Evolutionary conservation across 1,139 yeast genomes (phyloP).

Genomic region (Suhomyces guaymorum): DNA sequence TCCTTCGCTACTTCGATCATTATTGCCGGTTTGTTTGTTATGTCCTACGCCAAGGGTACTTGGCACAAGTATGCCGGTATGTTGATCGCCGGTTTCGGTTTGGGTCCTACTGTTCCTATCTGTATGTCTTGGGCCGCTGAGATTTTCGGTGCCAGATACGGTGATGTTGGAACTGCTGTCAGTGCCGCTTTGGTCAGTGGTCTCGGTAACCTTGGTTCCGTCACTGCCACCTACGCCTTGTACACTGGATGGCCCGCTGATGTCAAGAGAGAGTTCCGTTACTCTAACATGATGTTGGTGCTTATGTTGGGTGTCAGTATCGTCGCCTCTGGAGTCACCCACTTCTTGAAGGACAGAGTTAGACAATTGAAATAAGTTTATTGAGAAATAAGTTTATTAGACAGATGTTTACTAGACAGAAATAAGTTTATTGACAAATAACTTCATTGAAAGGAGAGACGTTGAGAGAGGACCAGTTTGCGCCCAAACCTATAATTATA

Average conservation of each 20-base stretch:
- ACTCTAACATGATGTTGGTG: slow-evolving; percentile 85
- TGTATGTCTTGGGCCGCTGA: slow-evolving; percentile 87
- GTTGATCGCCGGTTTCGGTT: slow-evolving; percentile 78
- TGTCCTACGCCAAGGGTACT: slow-evolving; percentile 69
- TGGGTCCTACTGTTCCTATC: slow-evolving; percentile 90
- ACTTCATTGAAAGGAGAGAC: too few species aligned
- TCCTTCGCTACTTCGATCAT: slow-evolving; percentile 62
- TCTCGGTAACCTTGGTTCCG: slow-evolving; percentile 82
- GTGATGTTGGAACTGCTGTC: slow-evolving; percentile 84
- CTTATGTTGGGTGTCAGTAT: slow-evolving; percentile 74
- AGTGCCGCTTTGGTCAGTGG: slow-evolving; percentile 84
- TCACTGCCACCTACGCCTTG: slow-evolving; percentile 80
- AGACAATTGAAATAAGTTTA: slow-evolving; percentile 16
- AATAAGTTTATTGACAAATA: too few species aligned
- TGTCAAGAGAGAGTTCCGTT: slow-evolving; percentile 54
- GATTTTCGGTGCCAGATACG: slow-evolving; percentile 68
- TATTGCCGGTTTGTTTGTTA: slow-evolving; percentile 71
- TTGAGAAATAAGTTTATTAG: too few species aligned
- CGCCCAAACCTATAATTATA: too few species aligned
- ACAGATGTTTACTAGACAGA: too few species aligned
- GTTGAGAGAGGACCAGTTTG: too few species aligned
- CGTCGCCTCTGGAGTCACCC: slow-evolving; percentile 43
- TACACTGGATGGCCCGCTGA: slow-evolving; percentile 89
- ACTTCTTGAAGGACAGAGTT: slow-evolving; percentile 27
- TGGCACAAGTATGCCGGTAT: slow-evolving; percentile 84